These are phyloP conservation scores for Mucor velutinosus DNA, from an alignment of 371 early-diverging fungal species.

Conservation along the genomic window DNA sequence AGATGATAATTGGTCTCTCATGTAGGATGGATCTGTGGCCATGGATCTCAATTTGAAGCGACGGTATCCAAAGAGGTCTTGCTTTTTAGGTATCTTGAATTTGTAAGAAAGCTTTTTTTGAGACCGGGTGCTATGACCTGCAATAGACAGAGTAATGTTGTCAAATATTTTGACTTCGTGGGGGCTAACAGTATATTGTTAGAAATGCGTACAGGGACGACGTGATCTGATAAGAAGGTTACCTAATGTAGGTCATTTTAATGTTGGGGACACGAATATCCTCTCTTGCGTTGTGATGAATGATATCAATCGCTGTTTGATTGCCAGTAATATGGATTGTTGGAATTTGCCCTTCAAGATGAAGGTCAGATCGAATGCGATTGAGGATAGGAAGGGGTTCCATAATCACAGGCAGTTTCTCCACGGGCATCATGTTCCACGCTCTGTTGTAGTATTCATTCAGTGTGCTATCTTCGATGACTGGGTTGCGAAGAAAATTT, in stretches of 20 bases:
- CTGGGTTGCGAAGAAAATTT: slow-evolving; percentile 11
- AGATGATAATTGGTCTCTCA: slow-evolving; percentile 52
- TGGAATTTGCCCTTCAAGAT: slow-evolving; percentile 26
- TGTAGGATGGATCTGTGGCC: slow-evolving; percentile 45
- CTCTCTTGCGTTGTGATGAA: slow-evolving; percentile 23
- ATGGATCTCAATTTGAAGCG: slow-evolving; percentile 36
- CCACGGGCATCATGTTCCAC: slow-evolving; percentile 15
- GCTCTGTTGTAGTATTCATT: slow-evolving; percentile 25
- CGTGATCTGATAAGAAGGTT: neutral
- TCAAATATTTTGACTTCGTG: slow-evolving; percentile 2
- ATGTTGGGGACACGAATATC: slow-evolving; percentile 17
- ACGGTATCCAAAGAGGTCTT: slow-evolving; percentile 29
- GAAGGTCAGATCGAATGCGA: slow-evolving; percentile 22
- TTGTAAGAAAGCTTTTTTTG: slow-evolving; percentile 27
- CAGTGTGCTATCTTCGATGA: neutral
- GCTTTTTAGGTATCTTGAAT: slow-evolving; percentile 27
- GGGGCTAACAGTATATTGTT: slow-evolving; percentile 4
- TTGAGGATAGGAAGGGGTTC: slow-evolving; percentile 14
- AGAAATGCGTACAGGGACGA: neutral
- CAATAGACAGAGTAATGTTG: slow-evolving; percentile 18
- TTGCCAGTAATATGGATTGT: slow-evolving; percentile 27
- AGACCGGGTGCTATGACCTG: slow-evolving; percentile 25
- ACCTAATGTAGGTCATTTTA: slow-evolving; percentile 38
- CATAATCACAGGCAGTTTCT: slow-evolving; percentile 10
- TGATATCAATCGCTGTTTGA: slow-evolving; percentile 18